These are phyloP conservation scores for Prototheca cutis DNA, from an alignment of 163 green algal species.

Conservation along the genomic window DNA sequence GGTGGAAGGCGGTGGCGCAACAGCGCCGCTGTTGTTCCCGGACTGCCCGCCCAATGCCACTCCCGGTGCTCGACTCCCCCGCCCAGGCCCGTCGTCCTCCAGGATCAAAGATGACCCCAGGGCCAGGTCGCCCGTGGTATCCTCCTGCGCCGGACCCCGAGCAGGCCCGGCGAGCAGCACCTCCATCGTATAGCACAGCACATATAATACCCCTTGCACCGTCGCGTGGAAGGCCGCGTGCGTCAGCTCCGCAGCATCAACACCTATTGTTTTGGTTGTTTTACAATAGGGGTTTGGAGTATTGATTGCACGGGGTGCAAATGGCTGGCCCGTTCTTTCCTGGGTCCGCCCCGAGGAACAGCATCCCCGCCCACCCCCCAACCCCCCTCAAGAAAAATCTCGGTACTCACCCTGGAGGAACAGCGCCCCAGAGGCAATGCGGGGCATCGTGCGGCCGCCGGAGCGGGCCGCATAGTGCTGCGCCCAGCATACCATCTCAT, in stretches of 20 bases:
- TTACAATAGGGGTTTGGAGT: too few species aligned
- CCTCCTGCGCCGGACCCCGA: too few species aligned
- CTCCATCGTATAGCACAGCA: slow-evolving; percentile 83
- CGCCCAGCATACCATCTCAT: slow-evolving; percentile 30
- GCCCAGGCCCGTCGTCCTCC: neutral
- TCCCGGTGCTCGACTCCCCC: too few species aligned
- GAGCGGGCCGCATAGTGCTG: neutral
- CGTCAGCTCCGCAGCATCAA: slow-evolving; percentile 1
- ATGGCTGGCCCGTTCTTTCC: too few species aligned
- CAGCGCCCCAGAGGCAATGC: neutral
- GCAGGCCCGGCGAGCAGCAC: slow-evolving; percentile 30
- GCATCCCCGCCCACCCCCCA: slow-evolving; percentile 19
- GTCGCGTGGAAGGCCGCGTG: slow-evolving; percentile 54
- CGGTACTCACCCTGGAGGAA: neutral
- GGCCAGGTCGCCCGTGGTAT: neutral
- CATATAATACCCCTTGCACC: slow-evolving; percentile 75
- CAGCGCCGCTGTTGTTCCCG: too few species aligned
- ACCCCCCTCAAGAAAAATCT: too few species aligned
- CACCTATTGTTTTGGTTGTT: too few species aligned
- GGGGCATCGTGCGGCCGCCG: neutral
- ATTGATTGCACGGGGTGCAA: too few species aligned
- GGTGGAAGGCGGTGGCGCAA: too few species aligned
- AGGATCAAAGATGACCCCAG: neutral
- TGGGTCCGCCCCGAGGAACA: slow-evolving; percentile 15
- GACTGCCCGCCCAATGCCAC: too few species aligned